phyloP scores from a whole-genome alignment of 805 yeast genomes.

The Candida oleophila region DNA sequence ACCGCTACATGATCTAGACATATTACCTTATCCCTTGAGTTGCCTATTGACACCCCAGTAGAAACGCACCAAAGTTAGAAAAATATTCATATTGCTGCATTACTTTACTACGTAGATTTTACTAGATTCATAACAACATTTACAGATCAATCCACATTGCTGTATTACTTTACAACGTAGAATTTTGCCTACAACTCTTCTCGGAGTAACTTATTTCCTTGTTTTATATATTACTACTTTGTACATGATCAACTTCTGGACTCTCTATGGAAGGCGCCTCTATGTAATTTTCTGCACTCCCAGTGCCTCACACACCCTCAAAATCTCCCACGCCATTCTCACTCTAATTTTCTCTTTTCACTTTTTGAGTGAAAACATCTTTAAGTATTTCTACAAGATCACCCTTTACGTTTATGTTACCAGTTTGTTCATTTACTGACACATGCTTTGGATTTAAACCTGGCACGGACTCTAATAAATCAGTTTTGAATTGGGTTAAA shows the following conservation, averaged over 20 bases:
- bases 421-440: constrained; percentile 31
- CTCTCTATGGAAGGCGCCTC: not conserved
- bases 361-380: constrained; percentile 20
- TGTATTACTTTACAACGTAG: too few species aligned
- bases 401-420: constrained; percentile 41
- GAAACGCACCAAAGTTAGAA: too few species aligned
- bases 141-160: too few species aligned
- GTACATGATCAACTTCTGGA: not conserved
- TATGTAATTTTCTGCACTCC: not conserved
- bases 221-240: not conserved
- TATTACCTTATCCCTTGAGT: not conserved
- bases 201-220: not conserved
- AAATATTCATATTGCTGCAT: too few species aligned
- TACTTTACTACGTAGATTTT: too few species aligned
- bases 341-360: not conserved
- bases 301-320: not conserved
- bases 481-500: constrained; percentile 61
- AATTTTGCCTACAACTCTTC: too few species aligned
- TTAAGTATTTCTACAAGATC: constrained; percentile 33
- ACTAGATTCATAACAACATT: too few species aligned
- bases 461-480: constrained; percentile 53
- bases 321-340: constrained; percentile 6
- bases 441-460: constrained; percentile 40
- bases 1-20: not conserved
- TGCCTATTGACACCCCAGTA: not conserved